A percentile compares a stretch with the other conserved stretches of the same genome.
These are phyloP conservation scores for Boletellus emodensis DNA, from an alignment of 768 basidiomycete genomes.

Conservation along the genomic window DNA sequence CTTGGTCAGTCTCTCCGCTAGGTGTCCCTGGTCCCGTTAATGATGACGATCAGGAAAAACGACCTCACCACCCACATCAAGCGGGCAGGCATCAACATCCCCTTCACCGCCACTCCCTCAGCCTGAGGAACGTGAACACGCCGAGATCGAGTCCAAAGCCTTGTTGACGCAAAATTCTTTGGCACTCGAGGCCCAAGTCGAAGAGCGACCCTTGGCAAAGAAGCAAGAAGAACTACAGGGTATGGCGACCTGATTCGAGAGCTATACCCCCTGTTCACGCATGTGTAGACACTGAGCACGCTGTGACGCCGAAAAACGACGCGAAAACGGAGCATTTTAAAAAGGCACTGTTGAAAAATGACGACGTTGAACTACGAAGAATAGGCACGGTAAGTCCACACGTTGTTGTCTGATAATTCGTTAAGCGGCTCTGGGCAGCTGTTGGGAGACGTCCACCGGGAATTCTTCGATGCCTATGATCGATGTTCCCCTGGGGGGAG, in stretches of 20 bases:
- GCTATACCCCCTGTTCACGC: not conserved
- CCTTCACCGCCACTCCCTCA: conserved; percentile 9
- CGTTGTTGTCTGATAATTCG: not conserved
- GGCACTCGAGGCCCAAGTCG: conserved; percentile 78
- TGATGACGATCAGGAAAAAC: conserved; percentile 20
- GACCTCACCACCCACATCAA: conserved; percentile 13
- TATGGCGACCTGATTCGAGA: conserved; percentile 26
- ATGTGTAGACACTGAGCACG: conserved; percentile 10
- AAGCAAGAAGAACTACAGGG: conserved; percentile 76
- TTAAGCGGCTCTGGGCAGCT: conserved; percentile 45
- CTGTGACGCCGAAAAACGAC: conserved; percentile 20
- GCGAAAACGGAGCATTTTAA: conserved; percentile 44
- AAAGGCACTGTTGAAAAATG: conserved; percentile 81
- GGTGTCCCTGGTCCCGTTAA: not conserved
- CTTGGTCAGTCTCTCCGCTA: conserved; percentile 16
- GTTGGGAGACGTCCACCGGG: conserved; percentile 72
- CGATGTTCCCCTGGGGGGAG: conserved; percentile 27
- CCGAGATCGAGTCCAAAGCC: conserved; percentile 46
- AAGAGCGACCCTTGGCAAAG: conserved; percentile 83
- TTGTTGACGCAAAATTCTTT: conserved; percentile 68
- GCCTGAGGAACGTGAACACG: conserved; percentile 41
- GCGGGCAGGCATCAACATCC: conserved; percentile 10
- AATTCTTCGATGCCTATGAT: conserved; percentile 72
- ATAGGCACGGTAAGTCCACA: conserved; percentile 59
- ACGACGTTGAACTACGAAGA: conserved; percentile 78